phyloP scores from a whole-genome alignment of 345 rosid genomes.

The Arabidopsis thaliana region TAIR10.1 NC_003076.8:13739501-13740000 shows the following conservation, averaged over 20 bases:
- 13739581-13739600: neutral
- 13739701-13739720: neutral
- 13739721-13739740: neutral
- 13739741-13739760: no score
- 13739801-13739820: no score
- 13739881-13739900: no score
- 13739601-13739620: neutral
- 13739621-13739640: neutral
- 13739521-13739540: neutral
- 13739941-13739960: no score
- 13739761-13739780: neutral
- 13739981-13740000: no score
- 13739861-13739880: neutral
- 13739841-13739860: no score
- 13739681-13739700: neutral
- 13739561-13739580: conserved; percentile 1
- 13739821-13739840: no score
- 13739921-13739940: no score
- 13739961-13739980: no score
- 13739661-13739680: no score
- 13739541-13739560: neutral
- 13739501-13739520: fast-evolving
- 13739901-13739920: no score
- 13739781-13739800: neutral
- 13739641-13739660: no score